Conservation (phyloP, 495 filamentous ascomycete genomes). For the Penicillium bovifimosum region DNA sequence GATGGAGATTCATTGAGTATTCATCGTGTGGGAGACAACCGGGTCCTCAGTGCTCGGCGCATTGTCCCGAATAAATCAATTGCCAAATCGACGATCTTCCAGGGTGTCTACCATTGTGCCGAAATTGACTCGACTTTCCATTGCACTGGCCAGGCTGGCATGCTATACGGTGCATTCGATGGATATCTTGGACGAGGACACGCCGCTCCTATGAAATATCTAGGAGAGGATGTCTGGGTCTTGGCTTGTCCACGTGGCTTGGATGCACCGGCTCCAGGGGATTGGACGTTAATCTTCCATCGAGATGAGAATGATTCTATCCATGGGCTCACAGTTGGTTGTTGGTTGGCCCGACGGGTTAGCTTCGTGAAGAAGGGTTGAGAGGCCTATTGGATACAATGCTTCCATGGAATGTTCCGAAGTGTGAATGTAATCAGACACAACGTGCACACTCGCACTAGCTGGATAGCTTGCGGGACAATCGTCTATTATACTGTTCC, state of each 20-base stretch:
- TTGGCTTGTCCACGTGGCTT: constrained; percentile 27
- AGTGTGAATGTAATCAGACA: too few species aligned
- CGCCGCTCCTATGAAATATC: constrained; percentile 19
- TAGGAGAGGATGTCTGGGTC: constrained; percentile 30
- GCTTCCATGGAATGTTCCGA: too few species aligned
- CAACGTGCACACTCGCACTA: too few species aligned
- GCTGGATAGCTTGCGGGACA: too few species aligned
- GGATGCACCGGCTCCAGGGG: constrained; percentile 30
- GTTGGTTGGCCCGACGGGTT: constrained; percentile 27
- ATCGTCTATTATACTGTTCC: too few species aligned
- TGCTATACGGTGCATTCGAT: constrained; percentile 30
- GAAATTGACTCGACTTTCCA: constrained; percentile 30
- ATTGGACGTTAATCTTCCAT: constrained; percentile 29
- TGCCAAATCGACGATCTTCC: constrained; percentile 4
- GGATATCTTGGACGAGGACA: constrained; percentile 29
- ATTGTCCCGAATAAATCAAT: constrained; percentile 8
- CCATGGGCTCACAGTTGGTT: constrained; percentile 22
- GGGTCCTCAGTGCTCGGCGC: constrained; percentile 18
- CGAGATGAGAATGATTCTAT: constrained; percentile 18
- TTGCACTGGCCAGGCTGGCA: constrained; percentile 19
- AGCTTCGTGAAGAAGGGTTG: constrained; percentile 13
- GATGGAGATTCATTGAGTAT: constrained; percentile 17
- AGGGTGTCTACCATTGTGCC: constrained; percentile 23
- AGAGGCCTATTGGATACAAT: background rate
- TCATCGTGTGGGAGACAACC: constrained; percentile 23